Conservation (phyloP, 2,329 filamentous ascomycete genomes). For the Botryotinia globosa region DNA sequence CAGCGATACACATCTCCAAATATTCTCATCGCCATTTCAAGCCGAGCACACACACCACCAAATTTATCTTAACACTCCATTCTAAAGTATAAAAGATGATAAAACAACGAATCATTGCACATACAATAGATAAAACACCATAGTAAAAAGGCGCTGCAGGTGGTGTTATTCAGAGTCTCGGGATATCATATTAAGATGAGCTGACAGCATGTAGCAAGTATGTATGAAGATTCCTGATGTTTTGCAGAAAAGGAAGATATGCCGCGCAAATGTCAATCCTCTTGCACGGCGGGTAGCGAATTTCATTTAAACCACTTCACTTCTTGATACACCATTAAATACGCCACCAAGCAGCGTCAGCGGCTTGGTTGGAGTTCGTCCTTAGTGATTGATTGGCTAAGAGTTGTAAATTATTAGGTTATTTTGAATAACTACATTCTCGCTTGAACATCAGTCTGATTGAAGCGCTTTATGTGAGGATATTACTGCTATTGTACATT, state of each 20-base stretch:
- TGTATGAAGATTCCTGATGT: neutral
- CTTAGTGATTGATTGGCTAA: neutral
- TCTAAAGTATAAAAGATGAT: neutral
- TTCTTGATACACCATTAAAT: neutral
- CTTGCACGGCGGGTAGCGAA: neutral
- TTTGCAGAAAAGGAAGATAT: neutral
- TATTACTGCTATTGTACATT: constrained; percentile 15
- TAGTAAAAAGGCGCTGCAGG: neutral
- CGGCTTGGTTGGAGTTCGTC: neutral
- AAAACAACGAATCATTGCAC: neutral
- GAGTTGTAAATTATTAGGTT: neutral
- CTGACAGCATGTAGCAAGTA: neutral
- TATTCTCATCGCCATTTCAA: neutral
- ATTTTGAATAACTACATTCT: constrained; percentile 11
- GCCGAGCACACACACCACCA: neutral
- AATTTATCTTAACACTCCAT: neutral
- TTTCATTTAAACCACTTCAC: neutral
- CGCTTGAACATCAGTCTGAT: neutral
- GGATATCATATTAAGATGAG: neutral
- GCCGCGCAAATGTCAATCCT: neutral
- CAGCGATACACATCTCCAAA: neutral
- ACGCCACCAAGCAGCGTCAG: neutral
- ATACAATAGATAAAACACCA: neutral
- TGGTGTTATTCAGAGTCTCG: neutral
- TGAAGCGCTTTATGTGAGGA: neutral